Percentiles rank a stretch among this genome's conserved stretches.
phyloP scores from a whole-genome alignment of 139 green algal genomes.

The Chlorella sp. region DNA sequence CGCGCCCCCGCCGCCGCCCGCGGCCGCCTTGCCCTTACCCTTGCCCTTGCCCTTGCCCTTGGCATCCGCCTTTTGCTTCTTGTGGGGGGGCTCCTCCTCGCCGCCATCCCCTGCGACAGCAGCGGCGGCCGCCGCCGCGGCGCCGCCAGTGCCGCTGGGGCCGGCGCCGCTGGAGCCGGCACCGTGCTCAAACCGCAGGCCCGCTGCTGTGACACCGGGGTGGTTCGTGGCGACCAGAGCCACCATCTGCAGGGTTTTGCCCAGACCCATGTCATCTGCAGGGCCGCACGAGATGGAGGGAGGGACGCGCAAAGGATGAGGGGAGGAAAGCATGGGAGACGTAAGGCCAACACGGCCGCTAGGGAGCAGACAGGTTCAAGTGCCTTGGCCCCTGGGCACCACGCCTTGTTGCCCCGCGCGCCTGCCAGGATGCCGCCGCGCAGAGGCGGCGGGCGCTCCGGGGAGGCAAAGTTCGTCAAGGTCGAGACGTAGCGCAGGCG shows the following conservation, averaged over 20 bases:
- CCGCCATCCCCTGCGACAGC: background rate
- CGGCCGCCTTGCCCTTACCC: slow-evolving; percentile 1
- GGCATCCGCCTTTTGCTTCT: too few relatives aligned
- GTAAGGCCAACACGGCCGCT: too few relatives aligned
- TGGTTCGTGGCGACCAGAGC: slow-evolving; percentile 64
- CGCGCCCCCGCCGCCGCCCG: background rate
- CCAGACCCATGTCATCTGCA: slow-evolving; percentile 81
- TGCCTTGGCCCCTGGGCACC: too few relatives aligned
- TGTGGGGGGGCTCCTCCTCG: background rate
- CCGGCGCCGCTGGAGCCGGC: background rate
- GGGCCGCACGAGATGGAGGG: background rate
- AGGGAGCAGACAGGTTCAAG: too few relatives aligned
- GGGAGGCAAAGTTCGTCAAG: slow-evolving; percentile 49
- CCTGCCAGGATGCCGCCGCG: slow-evolving; percentile 74
- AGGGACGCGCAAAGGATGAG: background rate
- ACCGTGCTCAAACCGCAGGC: slow-evolving; percentile 9
- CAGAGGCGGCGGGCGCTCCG: slow-evolving; percentile 37
- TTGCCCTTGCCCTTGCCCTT: slow-evolving; percentile 11
- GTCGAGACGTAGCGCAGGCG: slow-evolving; percentile 5
- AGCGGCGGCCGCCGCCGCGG: background rate
- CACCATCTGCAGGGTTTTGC: slow-evolving; percentile 71
- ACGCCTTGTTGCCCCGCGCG: too few relatives aligned
- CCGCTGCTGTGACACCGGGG: slow-evolving; percentile 22
- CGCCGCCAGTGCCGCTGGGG: background rate
- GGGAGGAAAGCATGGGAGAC: too few relatives aligned